These are phyloP conservation scores for Blastobotrys americana DNA, from an alignment of 805 yeast species.

Conservation along the genomic window DNA sequence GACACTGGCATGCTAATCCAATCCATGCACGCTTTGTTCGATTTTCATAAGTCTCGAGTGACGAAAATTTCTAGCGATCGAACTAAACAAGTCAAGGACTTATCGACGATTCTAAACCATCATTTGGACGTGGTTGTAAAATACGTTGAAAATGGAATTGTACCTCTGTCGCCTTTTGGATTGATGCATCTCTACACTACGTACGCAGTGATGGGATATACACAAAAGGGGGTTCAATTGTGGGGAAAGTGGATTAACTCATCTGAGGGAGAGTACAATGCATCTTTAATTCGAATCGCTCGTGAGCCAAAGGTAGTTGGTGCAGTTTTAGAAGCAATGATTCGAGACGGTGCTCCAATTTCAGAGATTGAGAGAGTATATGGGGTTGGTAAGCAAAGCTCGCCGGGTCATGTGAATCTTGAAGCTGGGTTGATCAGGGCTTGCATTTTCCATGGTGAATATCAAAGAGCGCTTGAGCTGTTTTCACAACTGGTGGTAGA, in stretches of 20 bases:
- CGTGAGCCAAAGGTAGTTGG: slow-evolving; percentile 17
- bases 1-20: slow-evolving; percentile 18
- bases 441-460: slow-evolving; percentile 57
- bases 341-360: slow-evolving; percentile 14
- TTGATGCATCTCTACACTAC: slow-evolving; percentile 19
- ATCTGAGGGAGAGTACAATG: slow-evolving; percentile 2
- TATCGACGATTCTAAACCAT: slow-evolving; percentile 7
- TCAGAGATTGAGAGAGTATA: slow-evolving; percentile 19
- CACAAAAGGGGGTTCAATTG: slow-evolving; percentile 16
- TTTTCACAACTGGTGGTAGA: slow-evolving; percentile 34
- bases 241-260: slow-evolving; percentile 10
- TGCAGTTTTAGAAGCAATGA: slow-evolving; percentile 17
- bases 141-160: slow-evolving; percentile 15
- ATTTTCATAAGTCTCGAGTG: slow-evolving; percentile 9
- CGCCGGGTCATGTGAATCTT: slow-evolving; percentile 37
- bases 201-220: slow-evolving; percentile 14
- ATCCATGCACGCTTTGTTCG: slow-evolving; percentile 19
- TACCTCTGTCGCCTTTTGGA: slow-evolving; percentile 13
- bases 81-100: slow-evolving; percentile 3
- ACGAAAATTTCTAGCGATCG: slow-evolving; percentile 13
- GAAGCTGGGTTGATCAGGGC: slow-evolving; percentile 69
- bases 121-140: slow-evolving; percentile 15
- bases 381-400: slow-evolving; percentile 4
- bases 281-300: slow-evolving; percentile 1
- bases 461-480: slow-evolving; percentile 55